Evolutionary conservation across 2,329 filamentous ascomycete species (phyloP).

Genomic region (Pestalotiopsis sp.): DNA sequence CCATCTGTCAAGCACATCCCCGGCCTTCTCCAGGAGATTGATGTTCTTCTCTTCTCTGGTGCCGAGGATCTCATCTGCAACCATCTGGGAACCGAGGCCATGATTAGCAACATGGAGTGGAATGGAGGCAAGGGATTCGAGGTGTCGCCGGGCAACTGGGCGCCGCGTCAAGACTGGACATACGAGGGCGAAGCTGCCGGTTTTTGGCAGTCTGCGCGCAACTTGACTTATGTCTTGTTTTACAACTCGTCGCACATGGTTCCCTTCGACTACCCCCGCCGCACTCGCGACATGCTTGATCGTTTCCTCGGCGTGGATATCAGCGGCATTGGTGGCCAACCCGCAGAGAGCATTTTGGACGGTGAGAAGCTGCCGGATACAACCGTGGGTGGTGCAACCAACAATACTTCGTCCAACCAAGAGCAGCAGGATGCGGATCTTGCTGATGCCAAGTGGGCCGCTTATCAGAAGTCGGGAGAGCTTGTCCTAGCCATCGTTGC

Average conservation of each 20-base stretch:
- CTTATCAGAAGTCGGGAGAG: conserved; percentile 86
- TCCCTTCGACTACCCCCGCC: conserved; percentile 86
- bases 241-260: conserved; percentile 99
- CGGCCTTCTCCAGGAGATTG: conserved; percentile 74
- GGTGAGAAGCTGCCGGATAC: conserved; percentile 81
- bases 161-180: conserved; percentile 90
- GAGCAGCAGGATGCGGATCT: conserved; percentile 71
- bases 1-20: conserved; percentile 78
- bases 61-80: conserved; percentile 97
- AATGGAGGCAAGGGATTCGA: conserved; percentile 92
- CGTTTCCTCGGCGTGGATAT: conserved; percentile 95
- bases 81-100: conserved; percentile 86
- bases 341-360: conserved; percentile 79
- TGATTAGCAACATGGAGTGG: conserved; percentile 91
- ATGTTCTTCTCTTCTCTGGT: conserved; percentile 87
- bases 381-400: conserved; percentile 71
- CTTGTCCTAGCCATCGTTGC: conserved; percentile 81
- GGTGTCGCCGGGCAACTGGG: conserved; percentile 81
- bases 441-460: conserved; percentile 84
- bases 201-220: conserved; percentile 92
- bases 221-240: conserved; percentile 93
- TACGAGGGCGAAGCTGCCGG: conserved; percentile 89
- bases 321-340: conserved; percentile 78
- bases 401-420: conserved; percentile 64
- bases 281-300: conserved; percentile 93